A percentile compares a stretch with the other conserved stretches of the same genome.
These are phyloP conservation scores for Pichia membranifaciens DNA, from an alignment of 805 yeast genomes.

Conservation along the genomic window DNA sequence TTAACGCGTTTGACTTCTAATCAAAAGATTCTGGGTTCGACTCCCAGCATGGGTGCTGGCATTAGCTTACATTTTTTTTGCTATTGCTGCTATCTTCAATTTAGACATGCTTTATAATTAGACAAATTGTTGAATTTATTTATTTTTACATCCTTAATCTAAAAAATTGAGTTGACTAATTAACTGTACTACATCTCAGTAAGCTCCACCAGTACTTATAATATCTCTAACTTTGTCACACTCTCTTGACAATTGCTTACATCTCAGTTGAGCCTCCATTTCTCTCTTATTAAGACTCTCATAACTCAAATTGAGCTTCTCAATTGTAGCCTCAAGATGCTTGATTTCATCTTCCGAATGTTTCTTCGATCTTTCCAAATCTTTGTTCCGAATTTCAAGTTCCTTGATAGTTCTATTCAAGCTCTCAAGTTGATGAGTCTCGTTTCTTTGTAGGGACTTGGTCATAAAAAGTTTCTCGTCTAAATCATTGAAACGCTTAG, in stretches of 20 bases:
- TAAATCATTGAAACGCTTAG: slow-evolving; percentile 45
- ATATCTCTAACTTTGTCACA: slow-evolving; percentile 46
- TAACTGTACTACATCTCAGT: no score
- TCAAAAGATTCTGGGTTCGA: slow-evolving; percentile 63
- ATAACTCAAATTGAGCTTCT: slow-evolving; percentile 40
- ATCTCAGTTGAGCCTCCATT: slow-evolving; percentile 36
- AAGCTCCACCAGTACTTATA: background rate
- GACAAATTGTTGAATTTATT: no score
- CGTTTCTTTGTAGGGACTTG: slow-evolving; percentile 44
- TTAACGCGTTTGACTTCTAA: slow-evolving; percentile 64
- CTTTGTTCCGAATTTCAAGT: slow-evolving; percentile 44
- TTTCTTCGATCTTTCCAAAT: slow-evolving; percentile 44
- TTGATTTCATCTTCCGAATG: slow-evolving; percentile 55
- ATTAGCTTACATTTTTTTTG: slow-evolving; percentile 9
- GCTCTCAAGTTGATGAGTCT: slow-evolving; percentile 42
- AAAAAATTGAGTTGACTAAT: no score
- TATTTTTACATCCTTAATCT: no score
- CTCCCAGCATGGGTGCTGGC: slow-evolving; percentile 42
- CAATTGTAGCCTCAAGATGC: slow-evolving; percentile 46
- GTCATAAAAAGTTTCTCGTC: slow-evolving; percentile 45
- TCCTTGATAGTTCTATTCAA: slow-evolving; percentile 52
- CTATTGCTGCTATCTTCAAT: no score
- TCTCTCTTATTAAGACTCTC: slow-evolving; percentile 39
- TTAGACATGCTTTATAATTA: no score
- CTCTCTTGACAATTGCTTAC: slow-evolving; percentile 51